Evolutionary conservation across 306 rosid species (phyloP), one percentile per base, ranked within the genome.

Genomic region (Leucaena leucocephala): DNA sequence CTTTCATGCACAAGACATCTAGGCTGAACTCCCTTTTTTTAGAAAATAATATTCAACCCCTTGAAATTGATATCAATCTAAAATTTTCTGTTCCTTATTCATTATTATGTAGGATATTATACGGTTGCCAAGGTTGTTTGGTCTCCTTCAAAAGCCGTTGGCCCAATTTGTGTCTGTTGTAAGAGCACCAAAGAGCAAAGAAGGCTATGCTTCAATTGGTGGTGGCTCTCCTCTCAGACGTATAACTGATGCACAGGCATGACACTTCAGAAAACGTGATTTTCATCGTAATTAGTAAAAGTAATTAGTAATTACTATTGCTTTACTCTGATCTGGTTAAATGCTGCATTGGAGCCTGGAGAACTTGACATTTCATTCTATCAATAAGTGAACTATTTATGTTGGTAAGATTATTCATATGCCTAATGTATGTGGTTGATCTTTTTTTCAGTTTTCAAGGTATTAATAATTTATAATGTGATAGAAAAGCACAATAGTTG

Each of bases 161-260:
- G 98, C 98, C 79, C 93, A 90, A 73, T 92, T 94, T 64, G 90
- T 94, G 74, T 94, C 98, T 65, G 88, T 82, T 87, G 52, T 84
- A 69, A 87, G 98, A 80, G 97, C 97, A 39, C 94, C 98, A 3
- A 94, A 94, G 87, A 92, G 97, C 90, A 94, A 88, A 87, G 98
- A 94, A 86, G 98, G 98, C 77, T 94, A 94, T 80, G 98, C 98
- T 66, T 85, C 98, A 65, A 94, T 94, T 82, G 98, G 98, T 27
- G 98, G 98, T 55, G 98, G 98, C 74, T 94, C 98, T 84, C 98
- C 98, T 81, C 90, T 94, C 62, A 91, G 97, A 66, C 86, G 85
- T 17, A 92, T 94, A 67, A 94, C 98, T 76, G 97, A 94, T 83
- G 97, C 89, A 22, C 98, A 94, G 97, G 98, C 89, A 89, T 78